Evolutionary conservation across 148 eudicot genomes (phyloP), one percentile per base, ranked within the genome.

Genomic region (Fagopyrum esculentum): DNA sequence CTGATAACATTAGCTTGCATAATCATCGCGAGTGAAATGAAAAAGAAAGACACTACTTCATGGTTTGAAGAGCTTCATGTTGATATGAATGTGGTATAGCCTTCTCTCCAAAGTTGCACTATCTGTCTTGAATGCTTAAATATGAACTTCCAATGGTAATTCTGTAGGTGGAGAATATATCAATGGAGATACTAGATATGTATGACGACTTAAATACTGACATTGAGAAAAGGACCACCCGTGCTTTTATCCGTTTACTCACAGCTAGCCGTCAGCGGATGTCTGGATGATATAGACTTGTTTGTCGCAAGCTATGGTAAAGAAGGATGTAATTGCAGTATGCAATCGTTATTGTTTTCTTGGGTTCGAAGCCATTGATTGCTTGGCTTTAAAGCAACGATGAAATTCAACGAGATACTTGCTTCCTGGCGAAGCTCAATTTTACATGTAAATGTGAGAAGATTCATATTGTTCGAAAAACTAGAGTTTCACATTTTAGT

Each of bases 1-100:
- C 79, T 95, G 84, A 95, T 95, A 75, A 87, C 96, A 40, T 76
- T 95, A 80, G 98, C 98, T 50, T 90, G 98, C 90, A 89, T 95
- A 77, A 89, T 89, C 81, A 90, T 95, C 66, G 91, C 98, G 48
- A 95, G 97, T 35, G 97, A 87, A 72, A 86, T 84, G 60, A 90
- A 89, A 83, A 97, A 95, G 51, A 92, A 90, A 83, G 97, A 95
- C 79, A 87, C 81, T 64, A 83, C 93, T 4, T 80, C 97, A 45
- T 95, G 97, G 98, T 95, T 95, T 85, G 98, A 95, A 89, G 97
- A 95, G 85, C 97, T 95, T 73, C 93, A 89, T 60, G 98, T 87
- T 63, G 97, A 95, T 82, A 92, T 95, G 98, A 90, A 92, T 77
- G 90, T 87, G 87, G 98, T 95, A 83, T 35, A 74, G 86, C 80